Evolutionary conservation across 192 early-diverging fungal genomes (phyloP).

Genomic region (Podila epigama): DNA sequence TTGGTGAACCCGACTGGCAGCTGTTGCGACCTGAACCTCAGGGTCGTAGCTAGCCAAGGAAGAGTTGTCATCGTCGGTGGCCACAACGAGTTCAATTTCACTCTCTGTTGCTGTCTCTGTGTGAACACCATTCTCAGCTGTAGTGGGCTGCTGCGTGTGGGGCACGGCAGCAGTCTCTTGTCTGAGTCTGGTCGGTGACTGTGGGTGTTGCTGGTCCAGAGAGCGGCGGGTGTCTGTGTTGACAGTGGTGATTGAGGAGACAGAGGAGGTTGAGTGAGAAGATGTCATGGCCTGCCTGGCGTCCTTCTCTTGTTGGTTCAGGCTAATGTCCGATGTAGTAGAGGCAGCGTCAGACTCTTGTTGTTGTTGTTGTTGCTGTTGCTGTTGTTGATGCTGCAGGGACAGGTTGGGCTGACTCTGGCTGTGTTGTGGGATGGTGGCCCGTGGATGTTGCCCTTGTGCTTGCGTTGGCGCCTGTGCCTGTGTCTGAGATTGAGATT

Average conservation of each 20-base stretch:
- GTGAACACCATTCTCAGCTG: not conserved
- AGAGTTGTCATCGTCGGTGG: not conserved
- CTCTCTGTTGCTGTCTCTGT: not conserved
- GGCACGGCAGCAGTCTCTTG: not conserved
- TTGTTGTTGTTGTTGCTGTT: slow-evolving; percentile 12
- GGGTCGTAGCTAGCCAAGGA: slow-evolving; percentile 3
- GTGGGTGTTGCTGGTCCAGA: not conserved
- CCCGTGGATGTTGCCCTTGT: no score
- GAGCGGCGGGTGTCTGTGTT: not conserved
- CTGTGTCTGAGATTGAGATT: no score
- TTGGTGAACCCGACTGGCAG: slow-evolving; percentile 6
- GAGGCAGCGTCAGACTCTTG: not conserved
- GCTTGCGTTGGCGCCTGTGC: slow-evolving; percentile 8
- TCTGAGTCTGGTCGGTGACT: not conserved
- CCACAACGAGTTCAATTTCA: not conserved
- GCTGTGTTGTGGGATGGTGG: no score
- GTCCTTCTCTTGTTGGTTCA: not conserved
- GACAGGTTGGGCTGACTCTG: no score
- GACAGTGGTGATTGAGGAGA: not conserved
- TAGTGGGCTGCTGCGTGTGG: not conserved
- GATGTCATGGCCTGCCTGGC: not conserved
- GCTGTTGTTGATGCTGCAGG: not conserved
- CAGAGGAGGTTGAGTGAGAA: not conserved
- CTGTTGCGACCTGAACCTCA: slow-evolving; percentile 1
- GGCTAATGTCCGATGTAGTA: not conserved